Evolutionary conservation across 2,329 filamentous ascomycete species (phyloP).

Genomic region (Dactylellina cionopaga): DNA sequence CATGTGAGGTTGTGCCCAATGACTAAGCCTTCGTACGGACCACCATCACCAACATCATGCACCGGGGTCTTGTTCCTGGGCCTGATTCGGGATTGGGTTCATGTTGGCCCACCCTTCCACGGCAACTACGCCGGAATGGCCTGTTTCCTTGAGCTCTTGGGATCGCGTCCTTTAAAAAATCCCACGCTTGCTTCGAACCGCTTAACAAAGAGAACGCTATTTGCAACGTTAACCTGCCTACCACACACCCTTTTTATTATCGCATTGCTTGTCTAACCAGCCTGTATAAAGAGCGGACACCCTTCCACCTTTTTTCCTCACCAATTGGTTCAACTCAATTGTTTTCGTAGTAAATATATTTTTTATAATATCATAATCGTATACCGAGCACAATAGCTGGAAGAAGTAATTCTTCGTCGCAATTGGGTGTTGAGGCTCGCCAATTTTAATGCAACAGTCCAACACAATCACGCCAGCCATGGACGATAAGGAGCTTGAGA

Average conservation of each 20-base stretch:
- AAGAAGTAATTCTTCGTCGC: no score
- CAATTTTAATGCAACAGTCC: constrained; percentile 3
- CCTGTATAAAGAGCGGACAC: not conserved
- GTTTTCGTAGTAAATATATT: not conserved
- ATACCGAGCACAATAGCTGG: no score
- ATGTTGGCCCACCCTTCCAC: constrained; percentile 3
- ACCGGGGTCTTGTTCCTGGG: constrained; percentile 27
- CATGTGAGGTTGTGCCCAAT: constrained; percentile 51
- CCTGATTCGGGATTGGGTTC: constrained; percentile 49
- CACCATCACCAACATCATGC: not conserved
- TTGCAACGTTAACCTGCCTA: not conserved
- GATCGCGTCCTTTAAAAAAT: no score
- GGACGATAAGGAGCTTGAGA: constrained; percentile 26
- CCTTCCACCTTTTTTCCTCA: not conserved
- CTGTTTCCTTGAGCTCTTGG: no score
- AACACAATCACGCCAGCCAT: constrained; percentile 8
- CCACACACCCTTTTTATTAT: not conserved
- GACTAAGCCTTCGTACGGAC: constrained; percentile 46
- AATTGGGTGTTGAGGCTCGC: no score
- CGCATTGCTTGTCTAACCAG: not conserved
- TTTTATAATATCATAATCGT: no score
- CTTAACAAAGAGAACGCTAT: no score
- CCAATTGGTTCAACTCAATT: not conserved
- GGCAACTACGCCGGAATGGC: not conserved
- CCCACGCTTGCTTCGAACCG: not conserved